Evolutionary conservation across 2,329 filamentous ascomycete species (phyloP).

Genomic region (Tolypocladium album): DNA sequence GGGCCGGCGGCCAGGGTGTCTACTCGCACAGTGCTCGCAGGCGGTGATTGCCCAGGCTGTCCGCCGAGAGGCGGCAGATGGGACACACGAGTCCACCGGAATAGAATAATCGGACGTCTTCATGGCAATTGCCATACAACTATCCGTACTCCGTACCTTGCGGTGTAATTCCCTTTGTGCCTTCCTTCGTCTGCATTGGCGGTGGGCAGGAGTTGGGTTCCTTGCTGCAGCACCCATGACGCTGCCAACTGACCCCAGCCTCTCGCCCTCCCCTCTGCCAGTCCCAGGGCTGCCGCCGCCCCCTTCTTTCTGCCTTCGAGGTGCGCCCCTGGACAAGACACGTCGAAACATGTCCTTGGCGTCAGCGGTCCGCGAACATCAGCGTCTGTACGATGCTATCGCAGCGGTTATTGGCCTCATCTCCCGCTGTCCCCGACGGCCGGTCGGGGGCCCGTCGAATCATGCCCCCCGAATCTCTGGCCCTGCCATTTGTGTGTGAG

Average conservation of each 20-base stretch:
- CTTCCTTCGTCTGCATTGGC: not conserved
- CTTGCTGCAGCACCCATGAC: not conserved
- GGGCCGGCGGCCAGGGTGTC: not conserved
- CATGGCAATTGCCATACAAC: too few relatives aligned
- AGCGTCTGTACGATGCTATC: not conserved
- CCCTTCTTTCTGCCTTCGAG: not conserved
- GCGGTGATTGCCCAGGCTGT: too few relatives aligned
- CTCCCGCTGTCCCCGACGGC: not conserved
- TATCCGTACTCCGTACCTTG: too few relatives aligned
- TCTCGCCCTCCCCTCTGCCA: not conserved
- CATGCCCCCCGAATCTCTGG: not conserved
- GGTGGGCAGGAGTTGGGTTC: not conserved
- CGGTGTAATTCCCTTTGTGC: too few relatives aligned
- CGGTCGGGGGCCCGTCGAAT: not conserved
- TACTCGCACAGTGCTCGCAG: too few relatives aligned
- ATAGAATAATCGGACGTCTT: too few relatives aligned
- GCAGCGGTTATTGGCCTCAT: not conserved
- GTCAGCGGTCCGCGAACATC: not conserved
- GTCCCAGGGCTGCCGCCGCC: not conserved
- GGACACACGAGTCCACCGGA: too few relatives aligned
- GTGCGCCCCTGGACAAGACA: not conserved
- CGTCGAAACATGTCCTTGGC: not conserved
- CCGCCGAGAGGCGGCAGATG: too few relatives aligned
- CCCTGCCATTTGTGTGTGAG: too few relatives aligned
- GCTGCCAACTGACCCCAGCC: not conserved